phyloP scores from a whole-genome alignment of 306 rosid genomes.

The Cucurbita pepo region DNA sequence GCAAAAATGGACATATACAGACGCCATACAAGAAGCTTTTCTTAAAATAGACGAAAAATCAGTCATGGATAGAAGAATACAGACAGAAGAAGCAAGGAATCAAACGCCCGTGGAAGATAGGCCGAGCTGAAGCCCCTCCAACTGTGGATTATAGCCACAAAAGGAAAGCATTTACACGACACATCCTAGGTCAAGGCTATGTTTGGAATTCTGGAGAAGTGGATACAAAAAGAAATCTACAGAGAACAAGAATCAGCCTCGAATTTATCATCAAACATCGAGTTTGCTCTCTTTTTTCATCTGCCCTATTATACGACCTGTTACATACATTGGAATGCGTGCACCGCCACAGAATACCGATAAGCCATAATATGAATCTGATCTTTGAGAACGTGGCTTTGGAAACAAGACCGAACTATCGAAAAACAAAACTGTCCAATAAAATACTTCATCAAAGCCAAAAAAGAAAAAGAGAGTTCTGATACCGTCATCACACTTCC shows the following conservation, averaged over 20 bases:
- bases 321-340: neutral
- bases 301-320: neutral
- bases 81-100: neutral
- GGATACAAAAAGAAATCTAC: neutral
- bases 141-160: neutral
- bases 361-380: neutral
- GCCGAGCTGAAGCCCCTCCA: neutral
- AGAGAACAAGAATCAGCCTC: neutral
- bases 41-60: neutral
- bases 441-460: neutral
- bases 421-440: neutral
- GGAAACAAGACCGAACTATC: neutral
- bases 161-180: neutral
- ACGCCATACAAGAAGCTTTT: neutral
- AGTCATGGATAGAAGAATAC: neutral
- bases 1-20: neutral
- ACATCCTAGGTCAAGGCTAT: neutral
- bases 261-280: neutral
- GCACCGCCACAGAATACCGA: neutral
- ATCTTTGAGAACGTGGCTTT: neutral
- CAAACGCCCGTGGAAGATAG: neutral
- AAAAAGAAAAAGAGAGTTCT: neutral
- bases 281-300: neutral
- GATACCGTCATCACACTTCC: neutral
- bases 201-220: neutral